phyloP scores from a whole-genome alignment of 140 eudicot species.

The Anethum foeniculum region DNA sequence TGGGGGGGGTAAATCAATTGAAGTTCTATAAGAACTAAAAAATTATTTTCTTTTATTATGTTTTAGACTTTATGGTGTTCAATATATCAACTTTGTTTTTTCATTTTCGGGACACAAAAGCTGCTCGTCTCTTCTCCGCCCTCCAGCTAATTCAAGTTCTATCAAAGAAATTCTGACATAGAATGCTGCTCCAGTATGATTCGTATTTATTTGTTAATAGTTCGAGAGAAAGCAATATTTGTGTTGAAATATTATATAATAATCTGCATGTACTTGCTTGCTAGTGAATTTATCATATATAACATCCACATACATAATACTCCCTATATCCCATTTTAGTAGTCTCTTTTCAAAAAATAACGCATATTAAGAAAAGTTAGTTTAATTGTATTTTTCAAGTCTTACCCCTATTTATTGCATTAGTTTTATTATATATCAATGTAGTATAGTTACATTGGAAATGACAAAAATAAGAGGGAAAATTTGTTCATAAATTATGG shows the following conservation, averaged over 20 bases:
- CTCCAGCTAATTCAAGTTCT: neutral
- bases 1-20: neutral
- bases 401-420: too few species aligned
- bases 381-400: too few species aligned
- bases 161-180: neutral
- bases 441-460: too few species aligned
- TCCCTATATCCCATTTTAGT: too few species aligned
- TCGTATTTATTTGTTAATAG: neutral
- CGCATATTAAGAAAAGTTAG: too few species aligned
- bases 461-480: too few species aligned
- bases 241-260: neutral
- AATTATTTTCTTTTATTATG: too few species aligned
- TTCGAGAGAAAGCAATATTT: neutral
- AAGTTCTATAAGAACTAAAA: too few species aligned
- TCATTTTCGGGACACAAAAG: neutral
- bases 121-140: neutral
- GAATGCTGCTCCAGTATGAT: neutral
- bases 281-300: neutral
- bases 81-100: neutral
- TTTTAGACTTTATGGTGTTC: neutral
- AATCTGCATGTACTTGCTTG: neutral
- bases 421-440: too few species aligned
- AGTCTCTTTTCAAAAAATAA: too few species aligned
- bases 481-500: too few species aligned
- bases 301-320: neutral